Evolutionary conservation across 805 yeast species (phyloP).

Genomic region (Debaryomyces hansenii): DNA sequence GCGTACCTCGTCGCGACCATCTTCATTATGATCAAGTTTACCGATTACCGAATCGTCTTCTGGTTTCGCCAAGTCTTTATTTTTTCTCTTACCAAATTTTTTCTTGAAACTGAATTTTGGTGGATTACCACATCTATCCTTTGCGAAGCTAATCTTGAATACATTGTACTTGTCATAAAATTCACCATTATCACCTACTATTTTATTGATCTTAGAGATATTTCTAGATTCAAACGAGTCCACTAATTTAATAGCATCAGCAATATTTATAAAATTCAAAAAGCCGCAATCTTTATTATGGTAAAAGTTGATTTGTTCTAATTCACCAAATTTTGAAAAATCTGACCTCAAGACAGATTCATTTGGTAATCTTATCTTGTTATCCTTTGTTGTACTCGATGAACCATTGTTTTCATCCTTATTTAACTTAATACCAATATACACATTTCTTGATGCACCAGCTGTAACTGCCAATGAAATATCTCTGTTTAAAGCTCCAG

Average conservation of each 20-base stretch:
- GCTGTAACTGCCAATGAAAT: constrained; percentile 64
- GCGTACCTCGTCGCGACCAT: constrained; percentile 6
- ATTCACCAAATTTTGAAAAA: constrained; percentile 63
- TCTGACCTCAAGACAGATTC: constrained; percentile 56
- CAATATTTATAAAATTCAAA: constrained; percentile 64
- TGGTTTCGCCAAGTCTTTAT: background rate
- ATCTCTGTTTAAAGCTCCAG: constrained; percentile 59
- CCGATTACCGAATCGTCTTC: background rate
- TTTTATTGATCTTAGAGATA: constrained; percentile 32
- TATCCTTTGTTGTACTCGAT: constrained; percentile 10
- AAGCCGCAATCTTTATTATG: constrained; percentile 74
- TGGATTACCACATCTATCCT: constrained; percentile 79
- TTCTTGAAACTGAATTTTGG: constrained; percentile 53
- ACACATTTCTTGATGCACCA: constrained; percentile 77
- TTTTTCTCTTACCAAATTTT: constrained; percentile 21
- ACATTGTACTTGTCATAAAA: constrained; percentile 47
- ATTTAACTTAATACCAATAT: constrained; percentile 57
- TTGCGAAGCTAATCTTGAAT: constrained; percentile 67
- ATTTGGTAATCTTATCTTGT: constrained; percentile 26
- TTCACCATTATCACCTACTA: constrained; percentile 33
- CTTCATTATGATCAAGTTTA: background rate
- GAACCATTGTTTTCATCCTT: constrained; percentile 7
- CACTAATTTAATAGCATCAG: constrained; percentile 63
- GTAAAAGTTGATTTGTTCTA: constrained; percentile 75
- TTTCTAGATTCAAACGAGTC: constrained; percentile 48